Conservation (phyloP, 495 filamentous ascomycete species). For the Penicillium diatomitis region DNA sequence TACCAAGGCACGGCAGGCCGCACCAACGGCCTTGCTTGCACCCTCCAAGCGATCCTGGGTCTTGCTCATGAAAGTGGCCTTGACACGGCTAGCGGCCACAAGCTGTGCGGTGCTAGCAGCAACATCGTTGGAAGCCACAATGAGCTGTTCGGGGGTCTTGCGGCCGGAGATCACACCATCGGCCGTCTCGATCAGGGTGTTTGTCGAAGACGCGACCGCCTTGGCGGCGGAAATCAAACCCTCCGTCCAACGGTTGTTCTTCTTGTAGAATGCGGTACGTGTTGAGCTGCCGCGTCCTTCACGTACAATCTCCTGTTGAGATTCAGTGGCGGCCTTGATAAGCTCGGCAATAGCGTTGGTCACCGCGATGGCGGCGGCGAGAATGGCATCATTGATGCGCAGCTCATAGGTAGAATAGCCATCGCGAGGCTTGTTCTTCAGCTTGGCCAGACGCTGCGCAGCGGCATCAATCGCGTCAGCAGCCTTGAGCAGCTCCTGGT, state of each 20-base stretch:
- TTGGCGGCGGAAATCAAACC: constrained; percentile 95
- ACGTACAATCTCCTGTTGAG: constrained; percentile 95
- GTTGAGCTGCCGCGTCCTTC: constrained; percentile 84
- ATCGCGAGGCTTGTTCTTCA: constrained; percentile 88
- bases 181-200: constrained; percentile 92
- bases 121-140: constrained; percentile 94
- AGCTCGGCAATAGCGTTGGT: constrained; percentile 94
- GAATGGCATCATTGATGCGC: constrained; percentile 85
- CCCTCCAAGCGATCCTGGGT: constrained; percentile 84
- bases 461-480: constrained; percentile 92
- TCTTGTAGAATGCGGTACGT: constrained; percentile 97
- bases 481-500: constrained; percentile 85
- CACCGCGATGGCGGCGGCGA: constrained; percentile 89
- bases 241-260: constrained; percentile 97
- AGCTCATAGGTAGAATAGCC: constrained; percentile 96
- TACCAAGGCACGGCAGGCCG: constrained; percentile 78
- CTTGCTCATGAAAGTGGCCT: constrained; percentile 96
- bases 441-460: constrained; percentile 74
- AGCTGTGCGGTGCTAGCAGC: constrained; percentile 93
- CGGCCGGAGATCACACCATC: constrained; percentile 88
- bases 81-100: constrained; percentile 89
- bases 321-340: constrained; percentile 90
- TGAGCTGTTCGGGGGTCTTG: constrained; percentile 92
- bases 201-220: constrained; percentile 84
- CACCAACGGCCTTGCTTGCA: constrained; percentile 86